phyloP scores from a whole-genome alignment of 2,329 filamentous ascomycete genomes.

The Phialemoniopsis sp. region DNA sequence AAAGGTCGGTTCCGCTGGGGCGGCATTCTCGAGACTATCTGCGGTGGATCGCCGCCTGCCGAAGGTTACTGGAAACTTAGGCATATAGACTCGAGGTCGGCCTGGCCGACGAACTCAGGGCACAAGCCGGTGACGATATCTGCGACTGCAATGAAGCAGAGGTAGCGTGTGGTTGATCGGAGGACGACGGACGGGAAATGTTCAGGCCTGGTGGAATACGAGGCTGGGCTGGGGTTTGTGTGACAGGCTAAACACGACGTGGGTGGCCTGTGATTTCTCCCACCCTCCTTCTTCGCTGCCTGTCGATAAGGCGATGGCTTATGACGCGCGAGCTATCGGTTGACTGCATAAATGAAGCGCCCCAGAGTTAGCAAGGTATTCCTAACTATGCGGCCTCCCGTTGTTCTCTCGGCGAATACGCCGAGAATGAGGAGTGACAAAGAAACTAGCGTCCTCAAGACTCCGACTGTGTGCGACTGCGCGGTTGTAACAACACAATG shows the following conservation, averaged over 20 bases:
- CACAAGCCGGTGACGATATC: slow-evolving; percentile 3
- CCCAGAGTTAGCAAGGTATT: too few species aligned
- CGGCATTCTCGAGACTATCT: slow-evolving; percentile 48
- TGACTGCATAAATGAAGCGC: too few species aligned
- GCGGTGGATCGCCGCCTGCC: slow-evolving; percentile 57
- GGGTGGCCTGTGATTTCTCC: too few species aligned
- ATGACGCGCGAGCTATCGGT: too few species aligned
- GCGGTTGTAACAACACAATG: too few species aligned
- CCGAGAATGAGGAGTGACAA: too few species aligned
- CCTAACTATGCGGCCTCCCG: too few species aligned
- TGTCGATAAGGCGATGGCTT: slow-evolving; percentile 2
- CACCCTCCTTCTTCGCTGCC: too few species aligned
- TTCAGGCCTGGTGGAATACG: slow-evolving; percentile 6
- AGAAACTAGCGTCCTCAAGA: too few species aligned
- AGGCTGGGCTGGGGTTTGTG: slow-evolving; percentile 6
- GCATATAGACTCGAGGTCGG: slow-evolving; percentile 42
- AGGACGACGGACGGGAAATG: slow-evolving; percentile 3
- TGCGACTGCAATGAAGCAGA: neutral
- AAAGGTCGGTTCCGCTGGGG: slow-evolving; percentile 48
- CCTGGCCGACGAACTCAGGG: slow-evolving; percentile 10
- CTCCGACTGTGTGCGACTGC: too few species aligned
- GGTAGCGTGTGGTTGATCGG: neutral
- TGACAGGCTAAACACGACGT: neutral
- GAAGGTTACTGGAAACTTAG: slow-evolving; percentile 58
- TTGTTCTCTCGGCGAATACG: too few species aligned